Percentiles rank a stretch among this genome's conserved stretches.
Evolutionary conservation across 2,329 filamentous ascomycete species (phyloP).

Genomic region (Alternaria brassicicola): DNA sequence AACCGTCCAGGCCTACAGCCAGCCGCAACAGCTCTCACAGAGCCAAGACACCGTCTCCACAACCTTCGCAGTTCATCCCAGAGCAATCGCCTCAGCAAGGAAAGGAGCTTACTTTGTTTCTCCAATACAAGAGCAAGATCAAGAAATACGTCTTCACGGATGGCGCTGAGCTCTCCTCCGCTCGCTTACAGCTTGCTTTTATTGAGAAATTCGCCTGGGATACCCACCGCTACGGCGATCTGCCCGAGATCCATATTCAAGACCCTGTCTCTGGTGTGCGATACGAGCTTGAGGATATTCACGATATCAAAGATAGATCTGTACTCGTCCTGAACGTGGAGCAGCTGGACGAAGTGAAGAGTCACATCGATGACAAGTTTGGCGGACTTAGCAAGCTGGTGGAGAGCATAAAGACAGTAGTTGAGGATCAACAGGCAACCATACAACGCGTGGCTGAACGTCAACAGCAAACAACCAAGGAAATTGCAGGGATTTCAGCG

Average conservation of each 20-base stretch:
- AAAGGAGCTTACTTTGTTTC: conserved; percentile 89
- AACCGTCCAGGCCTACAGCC: conserved; percentile 27
- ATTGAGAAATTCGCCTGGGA: conserved; percentile 99
- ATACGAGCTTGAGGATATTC: conserved; percentile 91
- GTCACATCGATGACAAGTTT: conserved; percentile 91
- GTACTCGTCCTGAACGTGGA: conserved; percentile 96
- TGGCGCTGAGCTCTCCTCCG: conserved; percentile 84
- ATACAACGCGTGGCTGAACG: conserved; percentile 88
- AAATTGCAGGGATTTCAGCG: conserved; percentile 72
- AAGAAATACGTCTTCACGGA: conserved; percentile 93
- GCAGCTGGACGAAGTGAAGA: conserved; percentile 91
- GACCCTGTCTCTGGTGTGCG: conserved; percentile 95
- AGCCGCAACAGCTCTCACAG: conserved; percentile 41
- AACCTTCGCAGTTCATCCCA: conserved; percentile 53
- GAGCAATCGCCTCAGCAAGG: conserved; percentile 71
- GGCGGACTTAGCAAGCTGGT: conserved; percentile 79
- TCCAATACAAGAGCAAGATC: conserved; percentile 96
- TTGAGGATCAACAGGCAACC: conserved; percentile 81
- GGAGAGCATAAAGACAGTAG: conserved; percentile 81
- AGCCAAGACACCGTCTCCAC: conserved; percentile 50
- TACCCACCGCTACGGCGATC: conserved; percentile 90
- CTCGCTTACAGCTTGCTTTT: conserved; percentile 89
- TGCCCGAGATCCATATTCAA: conserved; percentile 98
- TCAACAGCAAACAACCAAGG: conserved; percentile 86
- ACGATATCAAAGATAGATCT: conserved; percentile 90